Evolutionary conservation across 2,329 filamentous ascomycete genomes (phyloP).

Genomic region (Scedosporium boydii): DNA sequence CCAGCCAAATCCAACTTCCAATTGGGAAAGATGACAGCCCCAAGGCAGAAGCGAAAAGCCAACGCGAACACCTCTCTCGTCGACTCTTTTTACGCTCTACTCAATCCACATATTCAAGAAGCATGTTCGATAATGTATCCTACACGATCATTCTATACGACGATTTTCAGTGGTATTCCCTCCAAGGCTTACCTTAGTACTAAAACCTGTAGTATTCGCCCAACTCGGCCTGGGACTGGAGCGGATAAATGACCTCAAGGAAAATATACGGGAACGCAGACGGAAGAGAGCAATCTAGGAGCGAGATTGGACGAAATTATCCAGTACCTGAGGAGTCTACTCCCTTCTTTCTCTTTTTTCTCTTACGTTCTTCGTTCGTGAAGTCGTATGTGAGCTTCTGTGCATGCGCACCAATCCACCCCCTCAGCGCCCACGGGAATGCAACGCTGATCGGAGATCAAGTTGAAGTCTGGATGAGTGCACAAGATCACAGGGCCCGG

Average conservation of each 20-base stretch:
- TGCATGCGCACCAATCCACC: neutral
- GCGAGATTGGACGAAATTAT: neutral
- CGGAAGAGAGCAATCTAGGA: neutral
- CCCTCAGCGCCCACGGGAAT: neutral
- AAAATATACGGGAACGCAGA: neutral
- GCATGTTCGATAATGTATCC: no score
- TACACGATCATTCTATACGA: no score
- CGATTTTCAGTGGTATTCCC: no score
- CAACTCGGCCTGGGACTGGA: no score
- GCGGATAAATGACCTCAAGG: neutral
- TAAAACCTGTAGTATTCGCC: no score
- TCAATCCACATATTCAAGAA: no score
- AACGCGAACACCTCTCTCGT: no score
- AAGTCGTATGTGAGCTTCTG: neutral
- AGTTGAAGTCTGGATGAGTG: neutral
- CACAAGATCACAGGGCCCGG: neutral
- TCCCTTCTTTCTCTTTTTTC: neutral
- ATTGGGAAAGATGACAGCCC: no score
- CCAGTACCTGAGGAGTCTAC: neutral
- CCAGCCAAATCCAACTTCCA: no score
- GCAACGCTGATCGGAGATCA: neutral
- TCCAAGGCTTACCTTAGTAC: no score
- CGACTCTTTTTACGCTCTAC: no score
- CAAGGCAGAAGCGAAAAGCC: no score
- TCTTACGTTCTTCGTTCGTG: neutral